Conservation (phyloP, 106 monocot genomes). For the Dendrobium huoshanense region DNA sequence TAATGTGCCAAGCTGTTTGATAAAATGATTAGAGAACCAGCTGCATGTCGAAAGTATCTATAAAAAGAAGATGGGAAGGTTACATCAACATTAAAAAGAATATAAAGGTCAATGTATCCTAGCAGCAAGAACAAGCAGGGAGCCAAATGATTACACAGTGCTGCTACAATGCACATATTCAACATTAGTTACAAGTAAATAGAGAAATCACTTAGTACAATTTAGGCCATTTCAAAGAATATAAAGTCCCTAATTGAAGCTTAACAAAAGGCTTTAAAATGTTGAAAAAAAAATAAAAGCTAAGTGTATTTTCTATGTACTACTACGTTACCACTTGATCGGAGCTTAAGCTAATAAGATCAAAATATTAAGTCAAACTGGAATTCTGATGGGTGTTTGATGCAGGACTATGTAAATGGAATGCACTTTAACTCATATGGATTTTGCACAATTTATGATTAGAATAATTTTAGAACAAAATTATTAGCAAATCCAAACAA, state of each 20-base stretch:
- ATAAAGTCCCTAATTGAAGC: too few relatives aligned
- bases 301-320: not conserved
- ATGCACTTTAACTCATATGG: too few relatives aligned
- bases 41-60: slow-evolving; percentile 97
- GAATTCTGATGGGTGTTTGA: not conserved
- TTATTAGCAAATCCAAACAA: too few relatives aligned
- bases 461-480: too few relatives aligned
- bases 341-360: not conserved
- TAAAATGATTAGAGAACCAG: slow-evolving; percentile 71
- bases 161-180: not conserved
- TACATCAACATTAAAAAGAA: not conserved
- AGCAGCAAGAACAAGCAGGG: not conserved
- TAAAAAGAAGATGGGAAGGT: not conserved
- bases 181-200: not conserved
- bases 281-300: not conserved
- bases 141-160: not conserved
- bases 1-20: slow-evolving; percentile 83
- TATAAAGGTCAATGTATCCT: not conserved
- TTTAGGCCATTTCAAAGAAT: not conserved
- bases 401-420: too few relatives aligned
- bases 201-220: not conserved
- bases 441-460: too few relatives aligned
- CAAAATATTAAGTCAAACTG: not conserved
- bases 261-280: not conserved
- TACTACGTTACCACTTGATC: not conserved